Conservation (phyloP, 495 filamentous ascomycete species). For the Hyaloscypha bicolor region DNA sequence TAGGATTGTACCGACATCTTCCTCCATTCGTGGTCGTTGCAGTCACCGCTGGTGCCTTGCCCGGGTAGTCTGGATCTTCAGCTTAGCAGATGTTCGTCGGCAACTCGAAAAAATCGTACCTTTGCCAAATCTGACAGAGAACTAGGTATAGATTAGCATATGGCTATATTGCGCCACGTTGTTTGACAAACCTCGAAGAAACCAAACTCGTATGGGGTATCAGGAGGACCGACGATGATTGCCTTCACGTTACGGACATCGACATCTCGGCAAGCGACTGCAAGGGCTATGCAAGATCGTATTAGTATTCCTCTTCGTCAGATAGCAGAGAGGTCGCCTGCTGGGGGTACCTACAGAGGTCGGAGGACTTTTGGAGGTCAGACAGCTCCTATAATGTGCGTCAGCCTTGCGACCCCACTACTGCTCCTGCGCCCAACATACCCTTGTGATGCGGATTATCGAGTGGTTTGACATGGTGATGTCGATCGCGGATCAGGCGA, state of each 20-base stretch:
- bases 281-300: slow-evolving; percentile 60
- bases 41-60: slow-evolving; percentile 73
- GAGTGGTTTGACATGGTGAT: slow-evolving; percentile 76
- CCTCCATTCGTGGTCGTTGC: slow-evolving; percentile 87
- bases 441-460: slow-evolving; percentile 82
- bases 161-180: background rate
- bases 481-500: slow-evolving; percentile 10
- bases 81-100: background rate
- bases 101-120: slow-evolving; percentile 43
- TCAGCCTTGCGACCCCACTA: slow-evolving; percentile 42
- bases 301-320: background rate
- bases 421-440: slow-evolving; percentile 40
- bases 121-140: slow-evolving; percentile 66
- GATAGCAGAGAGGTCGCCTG: background rate
- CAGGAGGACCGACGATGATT: slow-evolving; percentile 88
- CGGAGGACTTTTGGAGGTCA: slow-evolving; percentile 77
- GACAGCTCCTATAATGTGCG: slow-evolving; percentile 67
- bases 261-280: slow-evolving; percentile 80
- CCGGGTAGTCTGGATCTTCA: slow-evolving; percentile 73
- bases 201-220: slow-evolving; percentile 94
- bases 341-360: slow-evolving; percentile 67
- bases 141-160: slow-evolving; percentile 44
- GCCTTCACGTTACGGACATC: slow-evolving; percentile 89
- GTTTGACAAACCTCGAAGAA: slow-evolving; percentile 79
- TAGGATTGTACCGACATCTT: slow-evolving; percentile 89